phyloP scores from a whole-genome alignment of 78 protist species.

The Emiliania huxleyi region DNA sequence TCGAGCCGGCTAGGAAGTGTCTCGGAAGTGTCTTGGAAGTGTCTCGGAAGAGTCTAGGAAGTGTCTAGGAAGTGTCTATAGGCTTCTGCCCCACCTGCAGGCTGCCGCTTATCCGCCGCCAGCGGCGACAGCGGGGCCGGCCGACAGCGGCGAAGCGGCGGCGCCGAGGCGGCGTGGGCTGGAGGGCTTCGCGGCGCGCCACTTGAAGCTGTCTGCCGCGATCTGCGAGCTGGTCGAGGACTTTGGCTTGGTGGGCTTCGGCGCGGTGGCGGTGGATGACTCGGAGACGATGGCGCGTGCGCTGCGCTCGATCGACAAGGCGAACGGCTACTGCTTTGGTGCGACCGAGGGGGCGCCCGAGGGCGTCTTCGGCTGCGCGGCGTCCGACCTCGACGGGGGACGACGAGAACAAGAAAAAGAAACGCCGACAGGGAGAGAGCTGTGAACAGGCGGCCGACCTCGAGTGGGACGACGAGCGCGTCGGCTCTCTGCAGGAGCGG shows the following conservation, averaged over 20 bases:
- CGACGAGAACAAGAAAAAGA: too few species aligned
- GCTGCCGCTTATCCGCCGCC: too few species aligned
- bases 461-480: background rate
- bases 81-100: too few species aligned
- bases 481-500: background rate
- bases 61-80: too few species aligned
- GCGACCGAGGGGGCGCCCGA: background rate
- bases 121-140: too few species aligned
- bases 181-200: background rate
- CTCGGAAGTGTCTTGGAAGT: too few species aligned
- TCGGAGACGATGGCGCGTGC: background rate
- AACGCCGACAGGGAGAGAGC: too few species aligned
- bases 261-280: background rate
- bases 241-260: slow-evolving; percentile 77
- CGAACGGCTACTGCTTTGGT: background rate
- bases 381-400: background rate
- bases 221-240: slow-evolving; percentile 78
- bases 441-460: too few species aligned
- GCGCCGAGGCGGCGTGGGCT: slow-evolving; percentile 17
- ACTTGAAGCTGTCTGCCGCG: slow-evolving; percentile 55
- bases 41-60: too few species aligned
- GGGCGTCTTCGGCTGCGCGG: background rate
- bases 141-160: slow-evolving; percentile 16
- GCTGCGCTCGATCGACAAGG: background rate
- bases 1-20: slow-evolving; percentile 58